These are phyloP conservation scores for Xerocomellus dryophilus DNA, from an alignment of 768 basidiomycete genomes.

Conservation along the genomic window DNA sequence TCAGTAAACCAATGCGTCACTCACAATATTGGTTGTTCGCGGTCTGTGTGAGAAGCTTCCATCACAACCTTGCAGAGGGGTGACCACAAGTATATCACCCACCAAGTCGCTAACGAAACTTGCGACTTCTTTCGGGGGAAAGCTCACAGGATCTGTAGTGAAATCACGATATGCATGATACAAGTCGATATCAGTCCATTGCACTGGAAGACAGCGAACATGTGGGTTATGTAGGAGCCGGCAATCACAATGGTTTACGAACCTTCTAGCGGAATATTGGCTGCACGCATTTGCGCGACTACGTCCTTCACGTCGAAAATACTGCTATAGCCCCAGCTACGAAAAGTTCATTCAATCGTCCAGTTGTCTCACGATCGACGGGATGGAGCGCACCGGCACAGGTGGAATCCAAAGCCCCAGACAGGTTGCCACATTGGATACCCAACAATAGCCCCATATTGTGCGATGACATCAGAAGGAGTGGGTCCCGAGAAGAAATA, in stretches of 20 bases:
- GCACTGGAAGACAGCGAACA: conserved; percentile 37
- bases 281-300: conserved; percentile 57
- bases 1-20: not conserved
- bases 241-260: not conserved
- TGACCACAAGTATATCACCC: conserved; percentile 16
- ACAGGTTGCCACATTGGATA: conserved; percentile 65
- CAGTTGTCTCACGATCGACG: not conserved
- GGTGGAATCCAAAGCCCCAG: conserved; percentile 77
- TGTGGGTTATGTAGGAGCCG: not conserved
- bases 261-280: conserved; percentile 73
- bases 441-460: conserved; percentile 64
- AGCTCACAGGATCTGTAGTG: conserved; percentile 62
- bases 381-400: conserved; percentile 46
- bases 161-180: conserved; percentile 70
- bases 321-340: conserved; percentile 44
- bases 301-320: conserved; percentile 52
- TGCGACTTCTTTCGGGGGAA: conserved; percentile 50
- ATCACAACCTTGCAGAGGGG: not conserved
- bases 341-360: not conserved
- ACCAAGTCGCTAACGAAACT: conserved; percentile 55
- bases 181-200: conserved; percentile 76
- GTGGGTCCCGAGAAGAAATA: conserved; percentile 65
- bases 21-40: conserved; percentile 25
- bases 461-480: conserved; percentile 56
- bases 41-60: not conserved